A percentile compares a stretch with the other conserved stretches of the same genome.
Conservation (phyloP, 2,329 filamentous ascomycete genomes). For the Epicoccum nigrum region DNA sequence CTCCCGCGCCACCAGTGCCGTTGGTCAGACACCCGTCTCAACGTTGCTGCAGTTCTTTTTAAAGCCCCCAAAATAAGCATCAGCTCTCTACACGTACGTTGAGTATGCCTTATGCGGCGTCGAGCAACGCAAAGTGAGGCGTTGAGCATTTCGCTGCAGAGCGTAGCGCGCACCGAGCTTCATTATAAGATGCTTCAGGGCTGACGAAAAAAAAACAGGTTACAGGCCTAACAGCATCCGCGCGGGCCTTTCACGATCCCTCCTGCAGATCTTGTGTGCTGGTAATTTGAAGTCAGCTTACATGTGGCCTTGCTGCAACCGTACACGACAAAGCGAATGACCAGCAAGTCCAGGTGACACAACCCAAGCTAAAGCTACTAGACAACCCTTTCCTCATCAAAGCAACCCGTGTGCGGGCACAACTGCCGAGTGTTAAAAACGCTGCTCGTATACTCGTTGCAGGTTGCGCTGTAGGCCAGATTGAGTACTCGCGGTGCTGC, state of each 20-base stretch:
- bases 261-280: slow-evolving; percentile 42
- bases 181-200: slow-evolving; percentile 23
- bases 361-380: slow-evolving; percentile 38
- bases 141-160: slow-evolving; percentile 6
- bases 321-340: slow-evolving; percentile 46
- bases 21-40: slow-evolving; percentile 23
- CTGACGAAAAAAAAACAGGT: slow-evolving; percentile 40
- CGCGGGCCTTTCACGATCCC: slow-evolving; percentile 39
- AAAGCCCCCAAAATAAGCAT: slow-evolving; percentile 29
- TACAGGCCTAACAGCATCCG: slow-evolving; percentile 39
- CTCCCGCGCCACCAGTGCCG: slow-evolving; percentile 18
- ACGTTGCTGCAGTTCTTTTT: slow-evolving; percentile 19
- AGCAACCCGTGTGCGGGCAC: slow-evolving; percentile 11
- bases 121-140: slow-evolving; percentile 1
- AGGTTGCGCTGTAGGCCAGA: slow-evolving; percentile 8
- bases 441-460: slow-evolving; percentile 26
- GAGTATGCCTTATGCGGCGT: slow-evolving; percentile 11
- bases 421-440: neutral
- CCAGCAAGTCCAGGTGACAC: slow-evolving; percentile 43
- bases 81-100: slow-evolving; percentile 9
- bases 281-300: slow-evolving; percentile 47
- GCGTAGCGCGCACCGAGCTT: slow-evolving; percentile 3
- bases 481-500: slow-evolving; percentile 19
- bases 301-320: slow-evolving; percentile 44
- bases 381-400: slow-evolving; percentile 25